Percentiles rank a stretch among this genome's conserved stretches.
Conservation (phyloP, 139 green algal species). For the Diplosphaera chodatii region DNA sequence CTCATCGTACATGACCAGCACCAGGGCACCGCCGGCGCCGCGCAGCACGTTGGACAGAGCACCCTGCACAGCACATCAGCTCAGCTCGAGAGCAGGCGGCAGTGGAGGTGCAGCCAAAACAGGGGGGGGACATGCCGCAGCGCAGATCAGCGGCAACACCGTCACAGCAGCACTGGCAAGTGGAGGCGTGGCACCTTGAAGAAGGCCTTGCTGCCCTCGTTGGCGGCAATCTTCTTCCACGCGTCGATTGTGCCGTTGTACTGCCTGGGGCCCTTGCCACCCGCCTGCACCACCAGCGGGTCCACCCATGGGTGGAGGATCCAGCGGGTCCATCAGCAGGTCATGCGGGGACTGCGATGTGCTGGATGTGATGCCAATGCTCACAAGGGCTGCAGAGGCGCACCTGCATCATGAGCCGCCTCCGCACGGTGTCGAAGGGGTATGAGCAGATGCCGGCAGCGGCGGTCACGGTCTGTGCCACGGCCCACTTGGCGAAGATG, state of each 20-base stretch:
- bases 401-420: slow-evolving; percentile 97
- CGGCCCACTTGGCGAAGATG: slow-evolving; percentile 74
- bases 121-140: too few relatives aligned
- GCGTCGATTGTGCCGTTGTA: slow-evolving; percentile 91
- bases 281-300: too few relatives aligned
- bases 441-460: slow-evolving; percentile 87
- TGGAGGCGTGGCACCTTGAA: slow-evolving; percentile 67
- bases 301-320: too few relatives aligned
- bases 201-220: slow-evolving; percentile 91
- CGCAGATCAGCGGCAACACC: too few relatives aligned
- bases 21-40: slow-evolving; percentile 56
- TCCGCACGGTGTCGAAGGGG: slow-evolving; percentile 97
- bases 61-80: slow-evolving; percentile 28
- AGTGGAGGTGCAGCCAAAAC: too few relatives aligned
- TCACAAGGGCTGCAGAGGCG: not conserved
- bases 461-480: slow-evolving; percentile 79
- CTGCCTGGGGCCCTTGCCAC: slow-evolving; percentile 65
- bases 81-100: too few relatives aligned
- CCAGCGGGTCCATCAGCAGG: too few relatives aligned
- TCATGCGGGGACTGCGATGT: too few relatives aligned
- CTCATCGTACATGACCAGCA: slow-evolving; percentile 57
- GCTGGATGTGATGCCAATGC: not conserved
- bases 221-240: slow-evolving; percentile 82
- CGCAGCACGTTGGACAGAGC: slow-evolving; percentile 73
- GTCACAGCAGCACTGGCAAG: too few relatives aligned